These are phyloP conservation scores for Polygonum maritimum DNA, from an alignment of 148 eudicot genomes.

Conservation along the genomic window DNA sequence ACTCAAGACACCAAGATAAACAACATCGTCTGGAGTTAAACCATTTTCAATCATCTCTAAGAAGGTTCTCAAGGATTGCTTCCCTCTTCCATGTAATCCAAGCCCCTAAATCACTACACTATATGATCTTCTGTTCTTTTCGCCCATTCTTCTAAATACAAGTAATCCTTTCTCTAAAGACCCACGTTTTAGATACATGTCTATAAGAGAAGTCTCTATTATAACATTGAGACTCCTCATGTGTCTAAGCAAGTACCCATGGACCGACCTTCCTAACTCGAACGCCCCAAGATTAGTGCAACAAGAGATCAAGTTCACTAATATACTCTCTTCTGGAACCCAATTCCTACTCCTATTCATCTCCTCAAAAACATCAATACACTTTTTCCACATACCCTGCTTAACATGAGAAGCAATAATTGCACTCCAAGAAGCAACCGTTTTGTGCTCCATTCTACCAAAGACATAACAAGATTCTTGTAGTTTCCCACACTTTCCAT, in stretches of 20 bases:
- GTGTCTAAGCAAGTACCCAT: constrained; percentile 48
- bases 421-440: constrained; percentile 57
- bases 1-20: constrained; percentile 48
- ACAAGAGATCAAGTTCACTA: constrained; percentile 45
- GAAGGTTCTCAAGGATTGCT: constrained; percentile 34
- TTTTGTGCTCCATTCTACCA: constrained; percentile 29
- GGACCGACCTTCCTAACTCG: constrained; percentile 33
- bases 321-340: constrained; percentile 52
- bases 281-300: constrained; percentile 45
- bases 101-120: constrained; percentile 55
- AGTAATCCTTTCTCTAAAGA: constrained; percentile 33
- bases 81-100: constrained; percentile 36
- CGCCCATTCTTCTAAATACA: constrained; percentile 31
- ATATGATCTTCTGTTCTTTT: constrained; percentile 39
- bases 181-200: constrained; percentile 63
- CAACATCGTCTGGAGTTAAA: constrained; percentile 43
- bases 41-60: constrained; percentile 41
- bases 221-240: constrained; percentile 39
- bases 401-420: constrained; percentile 46
- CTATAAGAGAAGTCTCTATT: constrained; percentile 46
- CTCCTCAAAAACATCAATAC: constrained; percentile 26
- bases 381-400: constrained; percentile 40
- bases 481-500: constrained; percentile 44
- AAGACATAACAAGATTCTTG: constrained; percentile 34
- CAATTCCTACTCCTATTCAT: constrained; percentile 33